Percentiles rank a stretch among this genome's conserved stretches.
Conservation (phyloP, 2,329 filamentous ascomycete species). For the Macrophomina phaseolina region DNA sequence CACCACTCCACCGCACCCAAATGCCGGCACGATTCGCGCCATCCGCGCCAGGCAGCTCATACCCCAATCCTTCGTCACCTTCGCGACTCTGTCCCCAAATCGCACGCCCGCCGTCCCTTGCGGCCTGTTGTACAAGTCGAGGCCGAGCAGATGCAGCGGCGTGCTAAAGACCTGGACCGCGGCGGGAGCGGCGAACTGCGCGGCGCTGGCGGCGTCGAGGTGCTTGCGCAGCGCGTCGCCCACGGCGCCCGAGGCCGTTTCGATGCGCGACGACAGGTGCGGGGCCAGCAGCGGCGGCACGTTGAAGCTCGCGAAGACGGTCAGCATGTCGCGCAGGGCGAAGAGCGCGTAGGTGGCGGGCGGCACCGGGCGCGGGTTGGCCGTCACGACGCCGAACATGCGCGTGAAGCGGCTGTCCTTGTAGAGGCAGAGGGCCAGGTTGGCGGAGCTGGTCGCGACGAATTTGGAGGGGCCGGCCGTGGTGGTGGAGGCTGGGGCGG, state of each 20-base stretch:
- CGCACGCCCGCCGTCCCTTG: slow-evolving; percentile 41
- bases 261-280: slow-evolving; percentile 52
- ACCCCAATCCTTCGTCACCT: slow-evolving; percentile 76
- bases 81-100: slow-evolving; percentile 66
- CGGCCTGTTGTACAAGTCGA: slow-evolving; percentile 82
- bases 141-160: slow-evolving; percentile 80
- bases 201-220: slow-evolving; percentile 25
- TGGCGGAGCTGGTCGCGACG: slow-evolving; percentile 76
- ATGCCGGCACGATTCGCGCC: slow-evolving; percentile 85
- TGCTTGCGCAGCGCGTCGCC: slow-evolving; percentile 58
- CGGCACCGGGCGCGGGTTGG: slow-evolving; percentile 64
- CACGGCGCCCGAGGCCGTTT: slow-evolving; percentile 32
- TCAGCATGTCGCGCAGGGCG: slow-evolving; percentile 80
- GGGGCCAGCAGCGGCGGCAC: slow-evolving; percentile 80
- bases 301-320: slow-evolving; percentile 93
- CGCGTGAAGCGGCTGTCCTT: slow-evolving; percentile 87
- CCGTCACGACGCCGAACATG: slow-evolving; percentile 72
- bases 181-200: slow-evolving; percentile 26
- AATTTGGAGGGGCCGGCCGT: slow-evolving; percentile 83
- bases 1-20: slow-evolving; percentile 85
- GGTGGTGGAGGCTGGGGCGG: slow-evolving; percentile 62
- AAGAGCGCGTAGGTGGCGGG: slow-evolving; percentile 78
- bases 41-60: slow-evolving; percentile 77
- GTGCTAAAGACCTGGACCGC: slow-evolving; percentile 80
- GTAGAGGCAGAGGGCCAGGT: slow-evolving; percentile 84